Percentiles rank a stretch among this genome's conserved stretches.
Conservation (phyloP, 176 grass and related monocot species). For the Themeda triandra region DNA sequence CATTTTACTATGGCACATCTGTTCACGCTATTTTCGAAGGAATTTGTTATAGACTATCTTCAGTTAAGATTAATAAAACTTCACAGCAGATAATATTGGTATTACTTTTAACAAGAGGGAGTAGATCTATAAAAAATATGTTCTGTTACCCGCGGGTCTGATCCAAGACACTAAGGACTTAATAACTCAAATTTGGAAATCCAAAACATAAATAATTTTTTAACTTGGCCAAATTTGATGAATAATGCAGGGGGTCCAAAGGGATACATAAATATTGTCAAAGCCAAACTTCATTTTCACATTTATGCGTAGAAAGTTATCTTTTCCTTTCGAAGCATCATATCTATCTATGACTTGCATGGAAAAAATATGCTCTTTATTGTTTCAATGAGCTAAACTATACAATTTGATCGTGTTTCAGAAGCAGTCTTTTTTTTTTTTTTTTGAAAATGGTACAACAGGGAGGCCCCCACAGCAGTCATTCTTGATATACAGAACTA, state of each 20-base stretch:
- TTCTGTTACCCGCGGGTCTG: neutral
- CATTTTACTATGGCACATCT: neutral
- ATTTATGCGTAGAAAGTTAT: neutral
- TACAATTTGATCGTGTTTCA: neutral
- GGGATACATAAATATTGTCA: neutral
- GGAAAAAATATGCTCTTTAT: neutral
- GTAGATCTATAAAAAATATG: neutral
- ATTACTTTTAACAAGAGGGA: neutral
- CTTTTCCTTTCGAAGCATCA: neutral
- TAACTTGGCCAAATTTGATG: neutral
- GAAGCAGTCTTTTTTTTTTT: no score
- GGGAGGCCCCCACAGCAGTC: no score
- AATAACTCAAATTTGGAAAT: constrained; percentile 1
- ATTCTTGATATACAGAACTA: no score
- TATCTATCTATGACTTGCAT: neutral
- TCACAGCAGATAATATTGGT: neutral
- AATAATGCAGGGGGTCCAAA: neutral
- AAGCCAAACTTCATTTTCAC: neutral
- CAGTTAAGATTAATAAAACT: neutral
- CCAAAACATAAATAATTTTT: neutral
- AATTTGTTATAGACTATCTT: neutral
- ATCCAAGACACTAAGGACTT: neutral
- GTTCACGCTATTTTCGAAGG: neutral
- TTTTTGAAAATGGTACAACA: no score
- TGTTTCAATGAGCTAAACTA: neutral